Conservation (phyloP, 2,329 filamentous ascomycete genomes). For the Ceratocystis albifundus region DNA sequence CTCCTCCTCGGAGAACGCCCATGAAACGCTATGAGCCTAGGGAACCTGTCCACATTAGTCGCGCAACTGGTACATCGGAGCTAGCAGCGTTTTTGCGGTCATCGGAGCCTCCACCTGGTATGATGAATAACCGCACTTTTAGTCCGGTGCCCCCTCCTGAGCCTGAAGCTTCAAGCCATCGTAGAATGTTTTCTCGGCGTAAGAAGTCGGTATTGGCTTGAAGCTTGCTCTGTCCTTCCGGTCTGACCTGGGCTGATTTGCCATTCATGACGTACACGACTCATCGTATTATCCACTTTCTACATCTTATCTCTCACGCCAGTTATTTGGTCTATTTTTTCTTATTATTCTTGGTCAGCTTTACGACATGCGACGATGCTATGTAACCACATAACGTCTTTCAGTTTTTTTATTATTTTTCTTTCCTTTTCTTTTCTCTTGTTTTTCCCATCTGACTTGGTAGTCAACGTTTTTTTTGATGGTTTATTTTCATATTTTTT, state of each 20-base stretch:
- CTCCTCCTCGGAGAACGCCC: slow-evolving; percentile 29
- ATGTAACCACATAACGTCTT: slow-evolving; percentile 11
- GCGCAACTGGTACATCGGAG: slow-evolving; percentile 51
- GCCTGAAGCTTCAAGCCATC: slow-evolving; percentile 22
- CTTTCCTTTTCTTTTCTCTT: neutral
- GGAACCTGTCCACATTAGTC: slow-evolving; percentile 36
- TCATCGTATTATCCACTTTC: slow-evolving; percentile 14
- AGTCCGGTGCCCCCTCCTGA: neutral
- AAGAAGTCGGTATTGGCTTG: slow-evolving; percentile 21
- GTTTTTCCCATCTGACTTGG: neutral
- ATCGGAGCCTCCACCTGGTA: slow-evolving; percentile 46
- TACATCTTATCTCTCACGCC: slow-evolving; percentile 5
- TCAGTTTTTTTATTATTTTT: neutral
- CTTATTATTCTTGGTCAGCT: slow-evolving; percentile 11
- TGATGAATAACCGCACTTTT: slow-evolving; percentile 4
- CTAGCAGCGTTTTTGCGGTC: slow-evolving; percentile 61
- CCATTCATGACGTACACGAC: slow-evolving; percentile 6
- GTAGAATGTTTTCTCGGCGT: slow-evolving; percentile 22
- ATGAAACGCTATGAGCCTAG: slow-evolving; percentile 50
- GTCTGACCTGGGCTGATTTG: neutral
- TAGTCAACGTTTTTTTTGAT: slow-evolving; percentile 1
- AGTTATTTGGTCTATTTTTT: slow-evolving; percentile 9
- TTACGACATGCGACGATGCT: slow-evolving; percentile 7
- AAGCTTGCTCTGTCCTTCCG: neutral
- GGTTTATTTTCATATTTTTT: neutral